Percentiles rank a stretch among this genome's conserved stretches.
phyloP scores from a whole-genome alignment of 2,329 filamentous ascomycete genomes.

The Dactylellina haptotyla region DNA sequence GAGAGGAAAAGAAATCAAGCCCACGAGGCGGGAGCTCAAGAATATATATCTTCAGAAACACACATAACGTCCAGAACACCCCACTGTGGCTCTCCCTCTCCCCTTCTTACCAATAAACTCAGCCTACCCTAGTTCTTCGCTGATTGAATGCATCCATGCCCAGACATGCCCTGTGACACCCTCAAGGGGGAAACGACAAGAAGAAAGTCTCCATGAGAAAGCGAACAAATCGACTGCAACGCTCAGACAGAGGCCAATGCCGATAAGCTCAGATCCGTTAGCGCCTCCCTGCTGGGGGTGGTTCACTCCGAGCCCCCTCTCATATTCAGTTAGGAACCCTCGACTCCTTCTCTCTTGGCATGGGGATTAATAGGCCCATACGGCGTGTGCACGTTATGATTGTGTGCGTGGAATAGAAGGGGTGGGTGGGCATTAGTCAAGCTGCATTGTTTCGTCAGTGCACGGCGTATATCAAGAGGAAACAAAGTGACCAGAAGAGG shows the following conservation, averaged over 20 bases:
- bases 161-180: conserved; percentile 41
- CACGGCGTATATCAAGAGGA: conserved; percentile 40
- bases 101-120: background rate
- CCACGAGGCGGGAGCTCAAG: background rate
- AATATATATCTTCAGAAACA: conserved; percentile 22
- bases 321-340: conserved; percentile 41
- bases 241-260: conserved; percentile 25
- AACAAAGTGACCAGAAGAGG: conserved; percentile 21
- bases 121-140: too few species aligned
- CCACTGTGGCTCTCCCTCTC: background rate
- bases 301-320: too few species aligned
- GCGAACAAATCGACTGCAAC: background rate
- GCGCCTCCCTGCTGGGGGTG: conserved; percentile 26
- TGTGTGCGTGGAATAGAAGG: too few species aligned
- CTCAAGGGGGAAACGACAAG: conserved; percentile 8
- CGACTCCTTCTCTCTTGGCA: conserved; percentile 11
- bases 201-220: conserved; percentile 18
- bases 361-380: background rate
- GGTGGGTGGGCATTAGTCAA: background rate
- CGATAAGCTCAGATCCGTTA: conserved; percentile 52
- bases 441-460: conserved; percentile 47
- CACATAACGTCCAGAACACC: background rate
- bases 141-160: conserved; percentile 1
- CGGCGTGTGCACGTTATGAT: background rate
- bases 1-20: conserved; percentile 16